A percentile compares a stretch with the other conserved stretches of the same genome.
Evolutionary conservation across 352 stramenopile genomes (phyloP).

Genomic region (Globisporangium recalcitrans): DNA sequence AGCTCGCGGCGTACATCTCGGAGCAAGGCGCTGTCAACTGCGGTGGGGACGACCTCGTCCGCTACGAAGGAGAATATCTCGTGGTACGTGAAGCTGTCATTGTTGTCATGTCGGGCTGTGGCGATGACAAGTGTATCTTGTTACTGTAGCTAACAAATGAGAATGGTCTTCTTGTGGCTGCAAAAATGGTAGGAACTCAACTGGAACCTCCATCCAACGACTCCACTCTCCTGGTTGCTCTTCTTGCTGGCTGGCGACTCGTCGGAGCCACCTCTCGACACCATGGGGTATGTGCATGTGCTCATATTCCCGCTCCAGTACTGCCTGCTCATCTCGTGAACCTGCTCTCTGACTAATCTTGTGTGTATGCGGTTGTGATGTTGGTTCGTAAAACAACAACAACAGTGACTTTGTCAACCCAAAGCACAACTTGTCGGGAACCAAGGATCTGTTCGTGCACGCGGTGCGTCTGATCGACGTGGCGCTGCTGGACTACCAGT

Average conservation of each 20-base stretch:
- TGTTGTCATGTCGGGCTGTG: conserved; percentile 1
- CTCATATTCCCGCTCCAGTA: not conserved
- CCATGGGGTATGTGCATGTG: conserved; percentile 40
- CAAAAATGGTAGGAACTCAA: conserved; percentile 55
- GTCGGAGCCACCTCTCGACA: conserved; percentile 57
- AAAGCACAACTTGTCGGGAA: conserved; percentile 47
- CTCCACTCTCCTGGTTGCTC: conserved; percentile 66
- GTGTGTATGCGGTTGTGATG: not conserved
- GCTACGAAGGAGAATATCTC: conserved; percentile 55
- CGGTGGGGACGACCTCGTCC: conserved; percentile 48
- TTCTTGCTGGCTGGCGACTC: conserved; percentile 71
- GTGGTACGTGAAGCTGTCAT: conserved; percentile 31
- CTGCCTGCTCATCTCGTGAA: not conserved
- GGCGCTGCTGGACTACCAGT: conserved; percentile 71
- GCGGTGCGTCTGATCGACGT: conserved; percentile 69
- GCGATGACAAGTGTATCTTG: not conserved
- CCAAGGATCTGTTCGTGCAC: conserved; percentile 68
- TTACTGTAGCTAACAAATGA: conserved; percentile 16
- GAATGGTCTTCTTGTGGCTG: conserved; percentile 12
- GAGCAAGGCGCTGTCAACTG: conserved; percentile 39
- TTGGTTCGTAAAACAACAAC: too few species aligned
- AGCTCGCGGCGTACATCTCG: conserved; percentile 58
- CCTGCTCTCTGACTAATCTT: not conserved
- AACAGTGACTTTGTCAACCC: conserved; percentile 62
- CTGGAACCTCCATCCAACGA: conserved; percentile 78